phyloP scores from a whole-genome alignment of 2,329 filamentous ascomycete genomes.

The Dactylella cylindrospora region DNA sequence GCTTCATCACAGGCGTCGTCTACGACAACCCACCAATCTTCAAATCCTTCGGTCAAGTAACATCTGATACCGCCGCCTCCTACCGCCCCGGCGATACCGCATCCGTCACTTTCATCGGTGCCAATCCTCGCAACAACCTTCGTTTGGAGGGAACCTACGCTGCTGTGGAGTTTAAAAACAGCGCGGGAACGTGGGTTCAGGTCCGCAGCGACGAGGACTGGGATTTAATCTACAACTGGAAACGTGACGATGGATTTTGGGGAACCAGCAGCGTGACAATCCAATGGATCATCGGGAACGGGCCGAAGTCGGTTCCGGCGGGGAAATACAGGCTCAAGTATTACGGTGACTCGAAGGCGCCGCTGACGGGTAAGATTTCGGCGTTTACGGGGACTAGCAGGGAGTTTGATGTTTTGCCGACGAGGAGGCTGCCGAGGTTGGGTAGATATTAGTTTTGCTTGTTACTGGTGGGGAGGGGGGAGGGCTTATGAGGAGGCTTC shows the following conservation, averaged over 20 bases:
- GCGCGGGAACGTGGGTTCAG: conserved; percentile 62
- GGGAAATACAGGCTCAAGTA: conserved; percentile 80
- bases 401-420: conserved; percentile 55
- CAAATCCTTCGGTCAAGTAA: conserved; percentile 69
- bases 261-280: conserved; percentile 77
- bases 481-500: neutral
- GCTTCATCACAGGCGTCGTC: conserved; percentile 78
- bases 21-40: conserved; percentile 68
- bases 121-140: conserved; percentile 87
- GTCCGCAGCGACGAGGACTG: conserved; percentile 78
- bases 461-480: too few species aligned
- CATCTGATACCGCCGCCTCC: conserved; percentile 57
- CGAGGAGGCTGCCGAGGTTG: conserved; percentile 31
- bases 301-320: conserved; percentile 55
- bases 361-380: conserved; percentile 63
- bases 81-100: conserved; percentile 66
- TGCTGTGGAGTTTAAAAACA: conserved; percentile 67
- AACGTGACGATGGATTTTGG: conserved; percentile 66
- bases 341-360: conserved; percentile 76
- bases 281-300: conserved; percentile 73
- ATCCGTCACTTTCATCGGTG: conserved; percentile 73
- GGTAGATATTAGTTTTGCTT: conserved; percentile 31
- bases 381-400: conserved; percentile 70
- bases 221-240: conserved; percentile 80
- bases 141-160: conserved; percentile 75